Base-by-base conservation (phyloP, 2,329 filamentous ascomycete genomes). In the Chaetomiaceae sp. region DNA sequence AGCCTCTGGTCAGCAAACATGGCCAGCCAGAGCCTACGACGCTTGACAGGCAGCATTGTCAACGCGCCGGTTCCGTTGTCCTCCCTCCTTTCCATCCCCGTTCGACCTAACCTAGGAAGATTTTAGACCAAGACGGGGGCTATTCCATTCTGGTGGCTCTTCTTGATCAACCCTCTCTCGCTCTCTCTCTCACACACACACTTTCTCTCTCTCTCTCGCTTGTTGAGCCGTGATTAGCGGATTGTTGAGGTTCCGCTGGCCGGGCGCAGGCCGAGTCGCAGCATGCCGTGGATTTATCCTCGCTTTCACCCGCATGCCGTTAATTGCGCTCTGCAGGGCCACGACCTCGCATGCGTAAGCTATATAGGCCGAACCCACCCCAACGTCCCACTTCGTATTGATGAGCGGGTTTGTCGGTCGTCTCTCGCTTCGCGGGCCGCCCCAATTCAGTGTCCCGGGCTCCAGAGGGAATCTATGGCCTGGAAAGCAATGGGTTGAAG, bases 211-310 rank as follows among this genome's bases (percentile, higher is more conserved):
- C 33, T 16, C 10, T n/a, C 9, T 18, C 42, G 5, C 32, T 13
- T 13, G 36, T 44, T 8, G 16, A 13, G 2, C 13, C 38, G 8
- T 43, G 23, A 21, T 23, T 25, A 11, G 40, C 42, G 42, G 30
- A 37, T 45, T 48, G 30, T 41, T 30, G 29, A 49, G 37, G 21
- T 50, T 45, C 44, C 37, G 45, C 47, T 23, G 25, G 41, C 33
- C 18, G 29, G 11, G 33, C n/a, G 8, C 13, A 27, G 48, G 49
- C 36, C 48, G n/a, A 40, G 34, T 4, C 38, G 40, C 37, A 41
- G 51, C 57, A 52, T 45, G 45, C 32, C 23, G 42, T 49, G 51
- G 44, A 60, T 62, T 62, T 63, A 61, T 49, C 59, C 61, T 57
- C 51, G 54, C 58, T 56, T 61, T 55, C 61, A 62, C 53, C 59